phyloP scores from a whole-genome alignment of 139 green algal species.

The Deuterostichococcus epilithicus region DNA sequence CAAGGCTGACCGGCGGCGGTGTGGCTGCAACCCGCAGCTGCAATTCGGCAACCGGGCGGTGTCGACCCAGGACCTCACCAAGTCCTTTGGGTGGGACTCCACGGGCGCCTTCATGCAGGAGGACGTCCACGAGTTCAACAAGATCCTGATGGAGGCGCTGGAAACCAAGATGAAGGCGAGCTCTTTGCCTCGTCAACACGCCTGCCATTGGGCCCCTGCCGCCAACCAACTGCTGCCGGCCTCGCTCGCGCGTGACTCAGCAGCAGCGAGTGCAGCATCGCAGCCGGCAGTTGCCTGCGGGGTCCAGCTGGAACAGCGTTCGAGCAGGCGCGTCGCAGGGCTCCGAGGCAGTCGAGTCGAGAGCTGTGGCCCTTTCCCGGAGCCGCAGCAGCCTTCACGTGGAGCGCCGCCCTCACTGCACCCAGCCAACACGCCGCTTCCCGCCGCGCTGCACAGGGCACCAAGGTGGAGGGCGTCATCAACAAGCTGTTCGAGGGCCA shows the following conservation, averaged over 20 bases:
- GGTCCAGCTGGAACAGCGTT: not conserved
- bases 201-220: not conserved
- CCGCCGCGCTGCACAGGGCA: slow-evolving; percentile 65
- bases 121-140: slow-evolving; percentile 97
- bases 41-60: slow-evolving; percentile 77
- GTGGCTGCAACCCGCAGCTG: slow-evolving; percentile 40
- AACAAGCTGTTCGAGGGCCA: slow-evolving; percentile 93
- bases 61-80: slow-evolving; percentile 92
- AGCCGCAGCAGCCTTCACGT: too few species aligned
- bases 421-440: too few species aligned
- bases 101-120: slow-evolving; percentile 96
- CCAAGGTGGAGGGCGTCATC: slow-evolving; percentile 86
- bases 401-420: too few species aligned
- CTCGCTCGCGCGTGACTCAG: not conserved
- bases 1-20: not conserved
- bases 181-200: not conserved
- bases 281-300: not conserved
- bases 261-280: not conserved
- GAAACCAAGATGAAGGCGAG: slow-evolving; percentile 98
- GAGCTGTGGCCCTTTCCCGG: too few species aligned
- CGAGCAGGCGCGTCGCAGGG: too few species aligned
- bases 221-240: slow-evolving; percentile 3
- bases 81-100: slow-evolving; percentile 95
- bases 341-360: too few species aligned
- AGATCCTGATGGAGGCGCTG: slow-evolving; percentile 93